Percentiles rank a stretch among this genome's conserved stretches.
These are phyloP conservation scores for Oidium heveae DNA, from an alignment of 2,329 filamentous ascomycete genomes.

Conservation along the genomic window DNA sequence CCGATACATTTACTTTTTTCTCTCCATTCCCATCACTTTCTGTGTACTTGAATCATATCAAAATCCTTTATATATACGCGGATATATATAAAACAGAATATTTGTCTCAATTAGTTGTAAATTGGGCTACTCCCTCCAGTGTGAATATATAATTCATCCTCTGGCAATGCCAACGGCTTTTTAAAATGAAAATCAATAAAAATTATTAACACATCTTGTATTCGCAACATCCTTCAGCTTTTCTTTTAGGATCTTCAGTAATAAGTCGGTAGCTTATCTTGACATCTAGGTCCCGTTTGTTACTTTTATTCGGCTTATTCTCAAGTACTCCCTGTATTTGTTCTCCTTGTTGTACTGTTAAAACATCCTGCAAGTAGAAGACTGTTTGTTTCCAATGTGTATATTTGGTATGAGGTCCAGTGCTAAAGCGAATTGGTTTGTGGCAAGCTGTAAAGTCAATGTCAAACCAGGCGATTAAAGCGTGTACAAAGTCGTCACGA, in stretches of 20 bases:
- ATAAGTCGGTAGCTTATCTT: conserved; percentile 60
- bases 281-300: conserved; percentile 86
- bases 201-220: conserved; percentile 50
- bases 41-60: too few relatives aligned
- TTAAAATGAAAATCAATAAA: too few relatives aligned
- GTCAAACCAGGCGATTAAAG: conserved; percentile 95
- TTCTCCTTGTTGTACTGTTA: conserved; percentile 79
- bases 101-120: too few relatives aligned
- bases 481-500: conserved; percentile 86
- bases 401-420: conserved; percentile 93
- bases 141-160: too few relatives aligned
- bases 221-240: conserved; percentile 40
- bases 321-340: conserved; percentile 45
- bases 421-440: conserved; percentile 92
- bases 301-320: conserved; percentile 80
- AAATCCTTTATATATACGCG: too few relatives aligned
- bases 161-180: too few relatives aligned
- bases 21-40: too few relatives aligned
- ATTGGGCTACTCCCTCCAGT: too few relatives aligned
- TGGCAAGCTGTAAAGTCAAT: conserved; percentile 97
- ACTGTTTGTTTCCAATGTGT: conserved; percentile 99
- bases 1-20: too few relatives aligned
- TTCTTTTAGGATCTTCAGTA: conserved; percentile 46
- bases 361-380: conserved; percentile 82
- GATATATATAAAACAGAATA: too few relatives aligned